Base-by-base conservation (phyloP, 495 filamentous ascomycete species). In the Emericellopsis terricola region DNA sequence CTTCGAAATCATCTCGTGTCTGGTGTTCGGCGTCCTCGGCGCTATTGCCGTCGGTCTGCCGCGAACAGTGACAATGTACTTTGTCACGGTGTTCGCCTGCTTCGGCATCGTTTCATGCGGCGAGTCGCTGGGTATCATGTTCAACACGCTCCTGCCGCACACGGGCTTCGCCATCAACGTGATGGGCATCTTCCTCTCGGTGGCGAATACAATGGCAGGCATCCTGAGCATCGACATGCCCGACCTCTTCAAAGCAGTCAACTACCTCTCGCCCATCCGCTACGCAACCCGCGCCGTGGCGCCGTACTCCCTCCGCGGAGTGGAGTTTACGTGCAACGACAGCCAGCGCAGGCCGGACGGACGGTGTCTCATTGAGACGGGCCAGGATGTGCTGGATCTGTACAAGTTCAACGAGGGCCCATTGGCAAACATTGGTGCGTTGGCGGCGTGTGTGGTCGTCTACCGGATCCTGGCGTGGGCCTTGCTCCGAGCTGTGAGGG, bases 61-160 rank as follows among this genome's bases (percentile, higher is more conserved):
- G 6, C 64, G 72, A 18, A 78, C 62, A 0, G 56, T 54, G 0
- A 43, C 59, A 20, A 62, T 80, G 49, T 78, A 76, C 51, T 76
- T 81, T 43, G 62, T 78, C 34, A 51, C 68, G 24, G 55, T 69
- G 1, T 76, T 73, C 50, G 76, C 76, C 48, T 67, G 66, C 31
- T 81, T 84, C 43, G 74, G 69, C 37, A 71, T 84, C 29, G 77
- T 80, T 24, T 72, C 53, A 31, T 79, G 71, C 39, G 78, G 78
- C 3, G 78, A 84, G 54, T 75, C 68, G 28, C 43, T 82, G n/a
- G 78, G 78, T 0, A 82, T 84, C 41, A 70, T 81, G 53, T 81
- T 84, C 55, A 80, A 78, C 46, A 82, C 78, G 1, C 54, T 82
- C 5, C 78, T 82, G 51, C 43, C 38, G 31, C 78, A 84, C 43